A percentile compares a stretch with the other conserved stretches of the same genome.
Conservation (phyloP, 2,329 filamentous ascomycete genomes). For the Rhinocladiella mackenziei region DNA sequence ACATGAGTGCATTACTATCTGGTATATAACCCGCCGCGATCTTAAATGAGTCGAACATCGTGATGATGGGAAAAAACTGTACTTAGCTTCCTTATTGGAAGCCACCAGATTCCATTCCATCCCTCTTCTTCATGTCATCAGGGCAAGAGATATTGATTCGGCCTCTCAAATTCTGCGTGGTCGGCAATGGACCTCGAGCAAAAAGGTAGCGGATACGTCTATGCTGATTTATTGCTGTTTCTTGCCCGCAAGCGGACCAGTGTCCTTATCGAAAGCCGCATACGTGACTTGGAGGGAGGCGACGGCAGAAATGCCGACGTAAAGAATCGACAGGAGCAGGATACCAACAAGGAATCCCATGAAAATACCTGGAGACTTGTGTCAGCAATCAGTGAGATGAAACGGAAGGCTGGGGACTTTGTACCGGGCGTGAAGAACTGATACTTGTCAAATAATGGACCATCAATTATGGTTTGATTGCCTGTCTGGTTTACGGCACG, state of each 20-base stretch:
- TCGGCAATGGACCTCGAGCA: no score
- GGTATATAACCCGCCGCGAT: no score
- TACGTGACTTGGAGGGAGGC: slow-evolving; percentile 83
- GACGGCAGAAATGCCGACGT: slow-evolving; percentile 72
- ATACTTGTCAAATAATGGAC: slow-evolving; percentile 77
- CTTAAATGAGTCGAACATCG: no score
- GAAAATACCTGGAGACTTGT: slow-evolving; percentile 73
- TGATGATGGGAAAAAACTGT: no score
- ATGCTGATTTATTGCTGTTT: slow-evolving; percentile 29
- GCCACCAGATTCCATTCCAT: no score
- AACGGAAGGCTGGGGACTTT: slow-evolving; percentile 30
- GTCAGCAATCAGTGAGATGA: slow-evolving; percentile 4
- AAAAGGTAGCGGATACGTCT: no score
- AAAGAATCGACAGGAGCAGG: slow-evolving; percentile 71
- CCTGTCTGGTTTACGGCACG: slow-evolving; percentile 26
- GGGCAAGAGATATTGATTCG: no score
- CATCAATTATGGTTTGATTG: slow-evolving; percentile 37
- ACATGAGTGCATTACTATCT: no score
- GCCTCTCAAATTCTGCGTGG: no score
- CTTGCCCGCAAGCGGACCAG: slow-evolving; percentile 58
- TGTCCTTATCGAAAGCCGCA: slow-evolving; percentile 94
- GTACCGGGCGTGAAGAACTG: slow-evolving; percentile 86
- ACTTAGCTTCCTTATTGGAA: no score
- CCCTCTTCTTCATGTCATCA: no score
- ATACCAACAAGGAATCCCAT: slow-evolving; percentile 72